Conservation (phyloP, 495 filamentous ascomycete genomes). For the Aspergillus indologenus region DNA sequence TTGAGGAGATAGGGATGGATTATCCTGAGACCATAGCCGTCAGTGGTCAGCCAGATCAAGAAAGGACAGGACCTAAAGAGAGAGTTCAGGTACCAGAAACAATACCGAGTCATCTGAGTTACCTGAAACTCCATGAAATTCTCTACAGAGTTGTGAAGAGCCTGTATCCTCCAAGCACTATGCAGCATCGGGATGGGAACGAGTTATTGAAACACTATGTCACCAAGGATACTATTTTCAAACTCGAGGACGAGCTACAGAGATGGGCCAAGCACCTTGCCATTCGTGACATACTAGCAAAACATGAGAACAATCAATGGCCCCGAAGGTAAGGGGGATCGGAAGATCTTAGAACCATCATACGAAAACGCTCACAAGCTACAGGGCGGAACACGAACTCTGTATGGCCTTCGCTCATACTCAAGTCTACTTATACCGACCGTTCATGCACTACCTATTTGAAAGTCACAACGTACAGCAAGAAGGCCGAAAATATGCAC, state of each 20-base stretch:
- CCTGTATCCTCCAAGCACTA: slow-evolving; percentile 7
- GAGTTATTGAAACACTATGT: slow-evolving; percentile 6
- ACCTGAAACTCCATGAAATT: slow-evolving; percentile 8
- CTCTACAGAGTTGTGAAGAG: slow-evolving; percentile 7
- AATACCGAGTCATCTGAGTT: neutral
- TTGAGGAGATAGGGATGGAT: slow-evolving; percentile 6
- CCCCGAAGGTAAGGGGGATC: neutral
- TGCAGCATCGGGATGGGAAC: neutral
- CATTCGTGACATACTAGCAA: neutral
- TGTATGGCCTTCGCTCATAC: slow-evolving; percentile 11
- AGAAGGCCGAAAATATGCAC: slow-evolving; percentile 10
- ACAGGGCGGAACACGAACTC: slow-evolving; percentile 13
- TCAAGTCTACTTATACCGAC: slow-evolving; percentile 13
- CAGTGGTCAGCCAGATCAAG: neutral
- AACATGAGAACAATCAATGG: neutral
- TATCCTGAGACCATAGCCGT: slow-evolving; percentile 1
- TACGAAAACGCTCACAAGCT: neutral
- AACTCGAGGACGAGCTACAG: slow-evolving; percentile 8
- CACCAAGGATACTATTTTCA: slow-evolving; percentile 1
- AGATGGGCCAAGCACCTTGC: slow-evolving; percentile 7
- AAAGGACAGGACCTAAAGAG: neutral
- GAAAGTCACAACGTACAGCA: neutral
- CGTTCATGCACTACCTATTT: slow-evolving; percentile 11
- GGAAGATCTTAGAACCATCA: neutral
- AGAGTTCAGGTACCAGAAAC: neutral